phyloP scores from a whole-genome alignment of 1,139 yeast species.

The Geotrichum siamense region DNA sequence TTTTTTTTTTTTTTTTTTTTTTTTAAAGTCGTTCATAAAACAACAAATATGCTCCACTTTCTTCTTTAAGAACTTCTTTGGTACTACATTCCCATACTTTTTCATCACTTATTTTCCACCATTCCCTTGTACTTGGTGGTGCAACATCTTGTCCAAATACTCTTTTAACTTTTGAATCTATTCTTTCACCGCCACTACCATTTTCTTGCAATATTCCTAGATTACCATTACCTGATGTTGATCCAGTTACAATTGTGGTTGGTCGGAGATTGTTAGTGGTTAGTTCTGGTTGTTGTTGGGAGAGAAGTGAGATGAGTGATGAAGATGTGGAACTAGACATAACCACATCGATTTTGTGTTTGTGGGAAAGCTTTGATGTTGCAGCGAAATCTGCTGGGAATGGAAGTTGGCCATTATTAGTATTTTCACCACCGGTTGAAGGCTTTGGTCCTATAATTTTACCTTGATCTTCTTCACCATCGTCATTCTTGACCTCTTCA shows the following conservation, averaged over 20 bases:
- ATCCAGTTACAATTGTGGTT: background rate
- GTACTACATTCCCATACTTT: slow-evolving; percentile 56
- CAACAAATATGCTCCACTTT: slow-evolving; percentile 71
- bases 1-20: no score
- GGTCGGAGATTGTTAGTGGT: slow-evolving; percentile 13
- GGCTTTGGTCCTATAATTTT: background rate
- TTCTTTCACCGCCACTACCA: background rate
- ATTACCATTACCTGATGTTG: background rate
- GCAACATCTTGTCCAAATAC: slow-evolving; percentile 16
- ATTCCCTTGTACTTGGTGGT: slow-evolving; percentile 40
- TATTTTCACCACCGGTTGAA: no score
- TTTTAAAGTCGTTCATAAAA: slow-evolving; percentile 49
- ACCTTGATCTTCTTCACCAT: background rate
- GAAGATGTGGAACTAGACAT: slow-evolving; percentile 7
- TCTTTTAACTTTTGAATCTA: slow-evolving; percentile 4
- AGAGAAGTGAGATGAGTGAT: background rate
- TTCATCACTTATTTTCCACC: slow-evolving; percentile 84
- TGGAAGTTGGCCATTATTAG: slow-evolving; percentile 2
- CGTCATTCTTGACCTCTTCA: background rate
- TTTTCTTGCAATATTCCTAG: background rate
- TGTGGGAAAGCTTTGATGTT: background rate
- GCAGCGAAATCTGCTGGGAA: slow-evolving; percentile 3
- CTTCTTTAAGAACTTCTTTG: slow-evolving; percentile 57
- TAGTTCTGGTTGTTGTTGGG: slow-evolving; percentile 12
- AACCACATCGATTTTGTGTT: slow-evolving; percentile 2